Evolutionary conservation across 1,139 yeast genomes (phyloP).

Genomic region (Saccharomyces pastorianus): DNA sequence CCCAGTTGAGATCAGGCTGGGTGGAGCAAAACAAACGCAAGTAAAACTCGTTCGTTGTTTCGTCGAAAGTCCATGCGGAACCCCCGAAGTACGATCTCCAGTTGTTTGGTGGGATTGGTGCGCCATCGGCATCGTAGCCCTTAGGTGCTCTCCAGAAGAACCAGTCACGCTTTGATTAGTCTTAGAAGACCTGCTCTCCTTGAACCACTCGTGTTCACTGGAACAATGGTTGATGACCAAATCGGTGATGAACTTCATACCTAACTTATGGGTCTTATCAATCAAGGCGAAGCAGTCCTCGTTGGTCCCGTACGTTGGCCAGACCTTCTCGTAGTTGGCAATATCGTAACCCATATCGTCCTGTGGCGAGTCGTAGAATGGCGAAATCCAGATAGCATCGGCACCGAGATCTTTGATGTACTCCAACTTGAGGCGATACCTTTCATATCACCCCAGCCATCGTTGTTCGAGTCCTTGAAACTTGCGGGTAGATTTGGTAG

Average conservation of each 20-base stretch:
- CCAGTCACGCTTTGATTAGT: constrained; percentile 53
- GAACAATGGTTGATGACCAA: constrained; percentile 55
- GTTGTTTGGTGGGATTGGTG: constrained; percentile 48
- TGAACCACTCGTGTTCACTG: constrained; percentile 49
- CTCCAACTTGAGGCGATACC: constrained; percentile 48
- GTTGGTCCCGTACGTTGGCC: constrained; percentile 47
- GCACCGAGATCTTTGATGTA: constrained; percentile 45
- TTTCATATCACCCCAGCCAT: constrained; percentile 49
- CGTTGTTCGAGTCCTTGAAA: constrained; percentile 49
- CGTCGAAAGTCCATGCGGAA: constrained; percentile 52
- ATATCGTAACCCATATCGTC: constrained; percentile 61
- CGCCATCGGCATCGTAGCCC: constrained; percentile 38
- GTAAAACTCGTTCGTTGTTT: constrained; percentile 45
- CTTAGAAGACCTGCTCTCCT: constrained; percentile 45
- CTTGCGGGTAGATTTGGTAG: constrained; percentile 57
- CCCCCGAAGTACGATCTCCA: constrained; percentile 48
- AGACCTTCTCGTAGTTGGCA: constrained; percentile 44
- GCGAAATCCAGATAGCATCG: constrained; percentile 51
- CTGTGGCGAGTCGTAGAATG: constrained; percentile 52
- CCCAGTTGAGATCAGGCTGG: constrained; percentile 59
- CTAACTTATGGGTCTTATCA: constrained; percentile 38
- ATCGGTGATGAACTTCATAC: constrained; percentile 46
- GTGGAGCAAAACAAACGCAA: constrained; percentile 42
- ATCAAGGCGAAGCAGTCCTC: constrained; percentile 36
- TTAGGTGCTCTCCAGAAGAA: constrained; percentile 48